These are phyloP conservation scores for Gryganskiella cystojenkinii DNA, from an alignment of 192 early-diverging fungal genomes.

Conservation along the genomic window DNA sequence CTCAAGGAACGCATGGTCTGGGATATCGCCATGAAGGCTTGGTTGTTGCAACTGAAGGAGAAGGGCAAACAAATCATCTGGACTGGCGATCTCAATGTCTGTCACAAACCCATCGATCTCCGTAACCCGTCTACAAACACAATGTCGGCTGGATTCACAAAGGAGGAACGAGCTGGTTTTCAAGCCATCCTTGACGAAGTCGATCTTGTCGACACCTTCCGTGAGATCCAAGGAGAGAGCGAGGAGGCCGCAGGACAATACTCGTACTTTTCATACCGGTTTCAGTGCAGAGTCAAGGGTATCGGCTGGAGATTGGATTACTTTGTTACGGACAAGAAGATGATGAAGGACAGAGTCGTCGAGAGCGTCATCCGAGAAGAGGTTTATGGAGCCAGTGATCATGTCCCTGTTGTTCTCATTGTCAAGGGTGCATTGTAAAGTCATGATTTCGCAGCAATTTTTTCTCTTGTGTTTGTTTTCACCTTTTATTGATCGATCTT, in stretches of 20 bases:
- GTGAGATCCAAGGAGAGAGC: constrained; percentile 76
- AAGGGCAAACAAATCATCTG: constrained; percentile 79
- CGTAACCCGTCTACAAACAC: constrained; percentile 78
- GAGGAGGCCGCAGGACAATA: constrained; percentile 60
- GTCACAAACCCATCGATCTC: constrained; percentile 80
- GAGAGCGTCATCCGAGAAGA: constrained; percentile 76
- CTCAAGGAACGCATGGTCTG: constrained; percentile 74
- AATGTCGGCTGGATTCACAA: constrained; percentile 85
- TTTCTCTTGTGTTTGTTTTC: background rate
- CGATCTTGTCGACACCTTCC: constrained; percentile 75
- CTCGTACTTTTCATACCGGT: constrained; percentile 85
- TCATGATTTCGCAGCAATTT: background rate
- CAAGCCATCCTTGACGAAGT: constrained; percentile 64
- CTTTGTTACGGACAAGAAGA: constrained; percentile 73
- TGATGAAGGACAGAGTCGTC: constrained; percentile 64
- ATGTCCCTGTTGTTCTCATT: constrained; percentile 80
- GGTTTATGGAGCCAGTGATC: constrained; percentile 90
- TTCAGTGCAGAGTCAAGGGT: constrained; percentile 71
- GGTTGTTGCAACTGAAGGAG: constrained; percentile 72
- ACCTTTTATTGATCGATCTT: background rate
- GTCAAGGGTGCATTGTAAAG: constrained; percentile 52
- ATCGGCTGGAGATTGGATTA: constrained; percentile 92
- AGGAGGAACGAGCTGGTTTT: constrained; percentile 83
- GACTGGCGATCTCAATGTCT: constrained; percentile 88
- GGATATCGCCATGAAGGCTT: constrained; percentile 71